Base-by-base conservation (phyloP, 1,284 basidiomycete species). In the Testicularia cyperi region DNA sequence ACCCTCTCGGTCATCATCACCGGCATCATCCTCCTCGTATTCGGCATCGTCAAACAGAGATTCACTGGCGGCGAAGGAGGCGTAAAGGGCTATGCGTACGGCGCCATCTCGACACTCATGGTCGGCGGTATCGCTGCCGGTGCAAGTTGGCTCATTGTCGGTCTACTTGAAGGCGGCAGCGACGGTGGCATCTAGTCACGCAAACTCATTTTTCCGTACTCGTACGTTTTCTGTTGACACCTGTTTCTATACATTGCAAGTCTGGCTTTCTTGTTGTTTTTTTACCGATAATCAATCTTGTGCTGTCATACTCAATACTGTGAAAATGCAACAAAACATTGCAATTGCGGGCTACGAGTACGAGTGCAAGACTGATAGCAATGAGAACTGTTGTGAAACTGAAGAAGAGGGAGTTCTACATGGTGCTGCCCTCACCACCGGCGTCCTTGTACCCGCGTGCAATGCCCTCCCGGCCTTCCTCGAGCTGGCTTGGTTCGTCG, bases 81-180 rank as follows among this genome's bases (percentile, higher is more conserved):
- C 4, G 29, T 55, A 13, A 58, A 56, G 40, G 70, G 66, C 7
- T 62, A 83, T 71, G 75, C 88, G 8, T 90, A 88, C 83, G 92
- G 92, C n/a, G 89, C 90, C 2, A 73, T 90, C 18, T 87, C 85
- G 65, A 97, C 90, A n/a, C 80, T 94, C 41, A 79, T 88, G 29
- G 92, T 97, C 3, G 92, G 92, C 42, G 91, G 90, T 21, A 79
- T 88, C 0, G 92, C 92, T 0, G 90, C 92, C 0, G 91, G 84
- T 0, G 88, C 90, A 0, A 90, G 91, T 2, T 96, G 89, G 75
- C 86, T 81, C 1, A 85, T 96, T 52, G 91, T 95, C 33, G 85
- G 84, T 44, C 79, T 83, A 1, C 75, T 97, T 48, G 91, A 92
- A 38, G 66, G 66, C 12, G 56, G 52, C 3, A 21, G 55, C 7